A percentile compares a stretch with the other conserved stretches of the same genome.
phyloP scores from a whole-genome alignment of 108 stramenopile species.

The Skeletonema tropicum region DNA sequence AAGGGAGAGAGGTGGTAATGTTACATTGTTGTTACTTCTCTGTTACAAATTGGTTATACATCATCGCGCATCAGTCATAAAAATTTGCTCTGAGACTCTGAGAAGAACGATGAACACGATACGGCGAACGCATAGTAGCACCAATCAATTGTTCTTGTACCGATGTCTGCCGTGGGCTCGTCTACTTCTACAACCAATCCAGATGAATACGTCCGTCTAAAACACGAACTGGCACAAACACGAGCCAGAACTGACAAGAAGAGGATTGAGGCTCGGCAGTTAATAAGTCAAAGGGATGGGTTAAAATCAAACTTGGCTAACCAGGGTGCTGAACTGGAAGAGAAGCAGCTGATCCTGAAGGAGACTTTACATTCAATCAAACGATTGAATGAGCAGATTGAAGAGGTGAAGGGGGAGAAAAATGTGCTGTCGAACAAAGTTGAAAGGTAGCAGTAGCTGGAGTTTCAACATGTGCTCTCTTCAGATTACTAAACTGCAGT shows the following conservation, averaged over 20 bases:
- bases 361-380: constrained; percentile 33
- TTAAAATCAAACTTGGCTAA: constrained; percentile 18
- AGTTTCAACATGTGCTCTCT: background rate
- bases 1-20: no score
- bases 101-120: no score
- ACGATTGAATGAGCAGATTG: constrained; percentile 22
- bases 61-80: no score
- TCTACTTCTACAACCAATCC: constrained; percentile 3
- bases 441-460: constrained; percentile 14
- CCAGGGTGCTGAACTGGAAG: constrained; percentile 12
- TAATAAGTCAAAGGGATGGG: constrained; percentile 25
- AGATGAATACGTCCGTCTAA: constrained; percentile 43
- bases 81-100: no score
- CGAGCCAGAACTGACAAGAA: constrained; percentile 32
- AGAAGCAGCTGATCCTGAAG: constrained; percentile 28
- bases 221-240: constrained; percentile 45
- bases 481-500: background rate
- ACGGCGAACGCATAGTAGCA: no score
- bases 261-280: background rate
- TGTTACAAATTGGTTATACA: no score
- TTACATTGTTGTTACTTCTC: no score
- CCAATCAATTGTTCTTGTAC: no score
- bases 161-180: background rate
- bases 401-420: constrained; percentile 20
- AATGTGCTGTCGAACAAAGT: constrained; percentile 19